phyloP scores from a whole-genome alignment of 352 stramenopile species.

The Globisporangium nagaii region DNA sequence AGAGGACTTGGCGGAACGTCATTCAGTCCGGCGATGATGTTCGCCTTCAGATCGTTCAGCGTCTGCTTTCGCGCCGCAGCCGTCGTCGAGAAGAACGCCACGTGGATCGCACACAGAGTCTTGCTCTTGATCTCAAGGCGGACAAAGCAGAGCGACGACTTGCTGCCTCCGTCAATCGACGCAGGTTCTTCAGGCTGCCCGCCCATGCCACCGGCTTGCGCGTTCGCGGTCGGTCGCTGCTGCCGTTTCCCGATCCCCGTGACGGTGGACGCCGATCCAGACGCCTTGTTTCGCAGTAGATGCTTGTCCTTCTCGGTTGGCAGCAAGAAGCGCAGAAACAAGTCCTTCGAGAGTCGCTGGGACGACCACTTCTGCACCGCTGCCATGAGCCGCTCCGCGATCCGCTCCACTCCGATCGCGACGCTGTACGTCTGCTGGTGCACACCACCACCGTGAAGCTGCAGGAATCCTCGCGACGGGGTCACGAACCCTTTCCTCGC shows the following conservation, averaged over 20 bases:
- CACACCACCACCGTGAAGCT: conserved; percentile 26
- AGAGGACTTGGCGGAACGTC: conserved; percentile 20
- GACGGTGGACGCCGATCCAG: conserved; percentile 11
- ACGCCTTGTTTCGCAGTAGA: conserved; percentile 13
- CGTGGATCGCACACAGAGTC: conserved; percentile 69
- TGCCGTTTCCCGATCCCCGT: conserved; percentile 14
- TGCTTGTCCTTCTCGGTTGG: conserved; percentile 5
- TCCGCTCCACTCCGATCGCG: conserved; percentile 48
- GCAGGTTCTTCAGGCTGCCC: conserved; percentile 6
- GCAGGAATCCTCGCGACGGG: conserved; percentile 22
- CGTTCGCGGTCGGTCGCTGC: conserved; percentile 22
- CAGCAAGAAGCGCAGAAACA: conserved; percentile 77
- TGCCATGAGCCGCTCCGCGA: conserved; percentile 45
- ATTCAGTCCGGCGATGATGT: conserved; percentile 51
- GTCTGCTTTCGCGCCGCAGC: conserved; percentile 54
- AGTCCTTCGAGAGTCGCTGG: conserved; percentile 66
- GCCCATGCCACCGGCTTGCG: not conserved
- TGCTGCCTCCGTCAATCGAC: conserved; percentile 26
- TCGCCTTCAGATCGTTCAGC: conserved; percentile 67
- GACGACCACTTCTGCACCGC: conserved; percentile 74
- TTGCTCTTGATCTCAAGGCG: conserved; percentile 78
- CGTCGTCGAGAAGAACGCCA: conserved; percentile 83
- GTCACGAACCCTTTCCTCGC: conserved; percentile 19
- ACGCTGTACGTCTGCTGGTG: conserved; percentile 23
- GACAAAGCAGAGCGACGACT: conserved; percentile 74